phyloP scores from a whole-genome alignment of 1,284 basidiomycete species.

The Tausonia pullulans region DNA sequence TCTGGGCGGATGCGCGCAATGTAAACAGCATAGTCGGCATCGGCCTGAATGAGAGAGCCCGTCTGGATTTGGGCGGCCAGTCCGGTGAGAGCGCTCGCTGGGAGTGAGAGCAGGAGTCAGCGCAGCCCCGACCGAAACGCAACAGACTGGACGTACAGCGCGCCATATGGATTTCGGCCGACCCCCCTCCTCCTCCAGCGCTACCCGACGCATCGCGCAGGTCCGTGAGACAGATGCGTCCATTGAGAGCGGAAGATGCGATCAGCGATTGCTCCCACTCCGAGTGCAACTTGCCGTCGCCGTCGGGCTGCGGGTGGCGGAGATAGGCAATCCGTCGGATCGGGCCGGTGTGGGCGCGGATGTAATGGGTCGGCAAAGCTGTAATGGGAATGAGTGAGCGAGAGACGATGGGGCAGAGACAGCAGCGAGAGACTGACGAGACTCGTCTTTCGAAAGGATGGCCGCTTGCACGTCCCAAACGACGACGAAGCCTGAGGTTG shows the following conservation, averaged over 20 bases:
- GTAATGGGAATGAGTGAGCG: slow-evolving; percentile 21
- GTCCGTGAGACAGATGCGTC: slow-evolving; percentile 58
- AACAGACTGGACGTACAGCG: too few relatives aligned
- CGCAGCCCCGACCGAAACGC: too few relatives aligned
- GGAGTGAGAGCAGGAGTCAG: too few relatives aligned
- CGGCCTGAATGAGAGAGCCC: slow-evolving; percentile 24
- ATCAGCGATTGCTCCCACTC: slow-evolving; percentile 57
- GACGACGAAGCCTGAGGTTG: slow-evolving; percentile 51
- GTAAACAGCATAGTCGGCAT: slow-evolving; percentile 28
- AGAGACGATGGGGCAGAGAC: too few relatives aligned
- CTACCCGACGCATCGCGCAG: slow-evolving; percentile 45
- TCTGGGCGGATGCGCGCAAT: slow-evolving; percentile 23
- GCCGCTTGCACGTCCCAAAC: slow-evolving; percentile 57
- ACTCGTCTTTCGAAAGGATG: slow-evolving; percentile 18
- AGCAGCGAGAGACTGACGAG: slow-evolving; percentile 12
- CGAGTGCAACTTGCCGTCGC: slow-evolving; percentile 39
- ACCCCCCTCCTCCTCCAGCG: slow-evolving; percentile 33
- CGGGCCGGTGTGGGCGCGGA: slow-evolving; percentile 62
- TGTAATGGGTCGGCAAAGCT: slow-evolving; percentile 53
- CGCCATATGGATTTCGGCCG: slow-evolving; percentile 17
- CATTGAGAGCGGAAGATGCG: slow-evolving; percentile 64
- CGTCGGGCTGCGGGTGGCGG: slow-evolving; percentile 47
- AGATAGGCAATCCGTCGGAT: slow-evolving; percentile 63
- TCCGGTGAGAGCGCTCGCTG: slow-evolving; percentile 20
- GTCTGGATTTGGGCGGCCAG: slow-evolving; percentile 26